phyloP scores from a whole-genome alignment of 2,329 filamentous ascomycete species.

The Metarhizium album region DNA sequence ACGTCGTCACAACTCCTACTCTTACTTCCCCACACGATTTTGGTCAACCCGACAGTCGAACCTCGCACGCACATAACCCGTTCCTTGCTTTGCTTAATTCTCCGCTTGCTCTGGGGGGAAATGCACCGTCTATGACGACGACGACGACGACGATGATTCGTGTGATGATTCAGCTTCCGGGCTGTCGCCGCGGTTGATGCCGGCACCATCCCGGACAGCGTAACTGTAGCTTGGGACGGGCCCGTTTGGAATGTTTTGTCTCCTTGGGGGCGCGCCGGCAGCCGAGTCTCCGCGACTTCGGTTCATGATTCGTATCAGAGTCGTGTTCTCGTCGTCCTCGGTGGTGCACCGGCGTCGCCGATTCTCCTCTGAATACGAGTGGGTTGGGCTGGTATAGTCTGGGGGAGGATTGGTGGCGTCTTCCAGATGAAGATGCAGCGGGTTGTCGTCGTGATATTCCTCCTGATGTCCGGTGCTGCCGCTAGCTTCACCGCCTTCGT shows the following conservation, averaged over 20 bases:
- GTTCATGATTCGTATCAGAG: conserved; percentile 39
- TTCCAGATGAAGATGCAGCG: conserved; percentile 32
- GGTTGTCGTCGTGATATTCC: conserved; percentile 24
- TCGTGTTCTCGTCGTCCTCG: conserved; percentile 46
- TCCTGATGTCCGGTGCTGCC: conserved; percentile 14
- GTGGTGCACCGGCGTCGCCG: conserved; percentile 42
- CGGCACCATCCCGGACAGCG: conserved; percentile 47
- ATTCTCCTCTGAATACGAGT: conserved; percentile 44
- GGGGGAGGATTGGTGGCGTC: conserved; percentile 55
- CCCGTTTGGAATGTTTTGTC: conserved; percentile 26
- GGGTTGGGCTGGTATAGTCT: conserved; percentile 57
- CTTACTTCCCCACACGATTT: neutral
- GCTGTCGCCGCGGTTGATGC: conserved; percentile 16
- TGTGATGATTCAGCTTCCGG: conserved; percentile 10
- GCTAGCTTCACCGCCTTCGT: conserved; percentile 56
- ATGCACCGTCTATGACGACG: neutral
- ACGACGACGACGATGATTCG: neutral
- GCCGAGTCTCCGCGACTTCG: conserved; percentile 41
- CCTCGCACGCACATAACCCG: neutral
- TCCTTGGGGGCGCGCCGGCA: conserved; percentile 23
- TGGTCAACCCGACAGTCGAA: neutral
- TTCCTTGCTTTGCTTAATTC: neutral
- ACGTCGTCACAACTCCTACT: neutral
- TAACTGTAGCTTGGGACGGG: conserved; percentile 79
- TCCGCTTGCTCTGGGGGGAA: neutral